Base-by-base conservation (phyloP, 208 protist genomes). In the Acanthamoeba lenticulata region DNA sequence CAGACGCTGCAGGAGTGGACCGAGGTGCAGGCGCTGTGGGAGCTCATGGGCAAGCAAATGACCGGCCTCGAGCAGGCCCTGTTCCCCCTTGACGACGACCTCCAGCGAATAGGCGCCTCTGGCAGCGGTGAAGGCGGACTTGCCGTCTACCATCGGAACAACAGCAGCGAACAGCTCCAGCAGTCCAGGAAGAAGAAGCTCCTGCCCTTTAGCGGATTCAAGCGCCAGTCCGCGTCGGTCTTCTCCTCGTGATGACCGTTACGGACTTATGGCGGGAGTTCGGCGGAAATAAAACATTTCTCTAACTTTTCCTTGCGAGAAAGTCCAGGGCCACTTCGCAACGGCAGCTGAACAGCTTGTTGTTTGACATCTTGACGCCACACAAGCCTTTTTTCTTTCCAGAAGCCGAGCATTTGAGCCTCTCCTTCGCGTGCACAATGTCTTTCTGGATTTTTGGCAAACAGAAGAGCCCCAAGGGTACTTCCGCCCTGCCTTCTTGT, bases 391-490 rank as follows among this genome's bases (percentile, higher is more conserved):
- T n/a, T n/a, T n/a, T n/a, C n/a, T n/a, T n/a, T n/a, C n/a, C n/a
- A n/a, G n/a, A n/a, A n/a, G n/a, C n/a, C n/a, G n/a, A n/a, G n/a
- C n/a, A n/a, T n/a, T n/a, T n/a, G n/a, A n/a, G n/a, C n/a, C n/a
- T n/a, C n/a, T n/a, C n/a, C n/a, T n/a, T n/a, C n/a, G n/a, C n/a
- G n/a, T n/a, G n/a, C n/a, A n/a, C n/a, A n/a, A 85, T 85, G 74
- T 85, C 74, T 15, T 85, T 85, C 9, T 85, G 74, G 74, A 55
- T 96, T 62, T 96, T 95, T 89, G 95, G 95, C 7, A 95, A 95
- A 88, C 29, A 85, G 38, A 95, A 96, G 42, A 95, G 90, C 44
- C 94, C 91, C 49, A 95, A 96, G 74, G 94, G 94, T 95, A 69
- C 85, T 38, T n/a, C 42, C 13, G 0, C 29, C 21, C 49, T 40